Conservation (phyloP, 2,329 filamentous ascomycete genomes). For the Aspergillus awamori region DNA sequence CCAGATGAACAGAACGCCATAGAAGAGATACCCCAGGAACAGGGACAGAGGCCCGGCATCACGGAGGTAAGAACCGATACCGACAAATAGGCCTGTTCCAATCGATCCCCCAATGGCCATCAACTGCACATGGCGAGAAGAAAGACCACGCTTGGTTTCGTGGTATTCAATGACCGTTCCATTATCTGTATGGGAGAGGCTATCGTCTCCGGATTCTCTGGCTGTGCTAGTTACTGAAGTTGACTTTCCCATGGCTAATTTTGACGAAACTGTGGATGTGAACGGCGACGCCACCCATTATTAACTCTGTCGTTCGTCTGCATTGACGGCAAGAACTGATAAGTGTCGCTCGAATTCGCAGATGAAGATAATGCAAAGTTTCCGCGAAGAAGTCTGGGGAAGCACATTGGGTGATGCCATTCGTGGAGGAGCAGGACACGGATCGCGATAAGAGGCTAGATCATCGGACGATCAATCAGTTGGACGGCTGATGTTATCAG, state of each 20-base stretch:
- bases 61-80: slow-evolving; percentile 37
- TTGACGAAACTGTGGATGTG: not conserved
- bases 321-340: no score
- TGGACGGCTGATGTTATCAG: not conserved
- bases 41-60: slow-evolving; percentile 39
- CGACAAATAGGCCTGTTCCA: slow-evolving; percentile 38
- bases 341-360: no score
- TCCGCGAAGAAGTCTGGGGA: not conserved
- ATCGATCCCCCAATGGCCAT: slow-evolving; percentile 19
- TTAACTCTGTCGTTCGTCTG: not conserved
- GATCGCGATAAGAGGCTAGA: slow-evolving; percentile 7
- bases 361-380: not conserved
- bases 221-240: slow-evolving; percentile 2
- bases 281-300: not conserved
- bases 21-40: slow-evolving; percentile 42
- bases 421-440: not conserved
- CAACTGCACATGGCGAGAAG: slow-evolving; percentile 18
- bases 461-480: not conserved
- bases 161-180: slow-evolving; percentile 22
- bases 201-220: slow-evolving; percentile 8
- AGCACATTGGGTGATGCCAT: not conserved
- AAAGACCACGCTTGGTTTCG: slow-evolving; percentile 18
- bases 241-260: slow-evolving; percentile 27
- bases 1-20: slow-evolving; percentile 37
- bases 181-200: slow-evolving; percentile 19